phyloP scores from a whole-genome alignment of 2,329 filamentous ascomycete species.

The Cercospora beticola region DNA sequence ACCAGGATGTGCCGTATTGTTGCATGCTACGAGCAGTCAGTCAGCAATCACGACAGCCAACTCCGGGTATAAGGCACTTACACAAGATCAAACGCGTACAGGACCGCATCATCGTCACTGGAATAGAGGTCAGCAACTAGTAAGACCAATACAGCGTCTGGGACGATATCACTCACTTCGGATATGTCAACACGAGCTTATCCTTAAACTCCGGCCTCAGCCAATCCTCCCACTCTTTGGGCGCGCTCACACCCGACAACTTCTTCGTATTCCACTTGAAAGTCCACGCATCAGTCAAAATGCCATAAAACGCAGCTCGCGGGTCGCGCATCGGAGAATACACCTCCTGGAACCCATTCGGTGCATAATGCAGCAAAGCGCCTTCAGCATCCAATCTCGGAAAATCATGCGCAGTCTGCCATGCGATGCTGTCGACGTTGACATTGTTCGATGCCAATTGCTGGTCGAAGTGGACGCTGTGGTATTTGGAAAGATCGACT shows the following conservation, averaged over 20 bases:
- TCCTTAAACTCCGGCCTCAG: neutral
- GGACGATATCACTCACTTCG: neutral
- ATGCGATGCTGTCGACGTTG: neutral
- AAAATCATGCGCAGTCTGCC: neutral
- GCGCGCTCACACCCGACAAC: neutral
- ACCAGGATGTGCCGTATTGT: neutral
- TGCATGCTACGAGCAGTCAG: neutral
- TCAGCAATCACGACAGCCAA: no score
- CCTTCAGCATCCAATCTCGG: neutral
- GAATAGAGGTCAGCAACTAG: neutral
- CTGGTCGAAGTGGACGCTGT: neutral
- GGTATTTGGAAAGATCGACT: neutral
- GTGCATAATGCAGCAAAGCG: neutral
- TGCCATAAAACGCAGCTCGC: neutral
- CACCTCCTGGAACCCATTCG: neutral
- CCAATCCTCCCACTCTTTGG: neutral
- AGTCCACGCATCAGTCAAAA: neutral
- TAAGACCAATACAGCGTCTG: neutral
- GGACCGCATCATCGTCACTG: neutral
- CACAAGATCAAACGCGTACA: slow-evolving; percentile 2
- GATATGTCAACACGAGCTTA: neutral
- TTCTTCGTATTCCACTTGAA: neutral
- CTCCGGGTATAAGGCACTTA: no score
- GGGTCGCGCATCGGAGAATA: neutral
- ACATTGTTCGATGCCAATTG: neutral